Evolutionary conservation across 2,329 filamentous ascomycete species (phyloP).

Genomic region (Lachnellula arida): DNA sequence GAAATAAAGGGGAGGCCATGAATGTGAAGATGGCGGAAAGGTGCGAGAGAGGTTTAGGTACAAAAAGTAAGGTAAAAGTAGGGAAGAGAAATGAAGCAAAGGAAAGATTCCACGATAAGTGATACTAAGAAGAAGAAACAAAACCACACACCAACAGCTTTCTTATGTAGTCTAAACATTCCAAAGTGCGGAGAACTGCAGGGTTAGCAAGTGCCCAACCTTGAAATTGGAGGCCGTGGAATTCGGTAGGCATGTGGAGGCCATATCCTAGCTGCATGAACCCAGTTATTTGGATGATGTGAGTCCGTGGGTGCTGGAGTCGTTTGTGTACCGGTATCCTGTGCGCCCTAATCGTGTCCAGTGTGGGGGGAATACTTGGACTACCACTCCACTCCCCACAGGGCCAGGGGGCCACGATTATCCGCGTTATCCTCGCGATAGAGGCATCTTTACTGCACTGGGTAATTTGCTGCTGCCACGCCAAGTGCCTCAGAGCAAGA

Average conservation of each 20-base stretch:
- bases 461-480: constrained; percentile 2
- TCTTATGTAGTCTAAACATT: too few relatives aligned
- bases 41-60: constrained; percentile 19
- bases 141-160: too few relatives aligned
- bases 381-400: too few relatives aligned
- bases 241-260: constrained; percentile 15
- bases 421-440: constrained; percentile 7
- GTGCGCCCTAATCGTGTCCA: too few relatives aligned
- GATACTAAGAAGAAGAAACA: neutral
- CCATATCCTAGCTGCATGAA: neutral
- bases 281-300: neutral
- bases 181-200: too few relatives aligned
- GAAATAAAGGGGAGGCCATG: constrained; percentile 13
- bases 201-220: neutral
- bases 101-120: neutral
- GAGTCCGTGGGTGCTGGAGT: neutral
- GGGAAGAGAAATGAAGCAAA: constrained; percentile 54
- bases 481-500: neutral
- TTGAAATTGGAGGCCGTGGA: constrained; percentile 7
- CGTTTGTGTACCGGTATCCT: neutral
- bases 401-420: too few relatives aligned
- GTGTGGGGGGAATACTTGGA: too few relatives aligned
- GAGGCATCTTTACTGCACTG: constrained; percentile 10
- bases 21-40: constrained; percentile 2
- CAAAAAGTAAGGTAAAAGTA: constrained; percentile 82